Percentiles rank a stretch among this genome's conserved stretches.
Evolutionary conservation across 2,329 filamentous ascomycete genomes (phyloP).

Genomic region (Fusarium globosum): DNA sequence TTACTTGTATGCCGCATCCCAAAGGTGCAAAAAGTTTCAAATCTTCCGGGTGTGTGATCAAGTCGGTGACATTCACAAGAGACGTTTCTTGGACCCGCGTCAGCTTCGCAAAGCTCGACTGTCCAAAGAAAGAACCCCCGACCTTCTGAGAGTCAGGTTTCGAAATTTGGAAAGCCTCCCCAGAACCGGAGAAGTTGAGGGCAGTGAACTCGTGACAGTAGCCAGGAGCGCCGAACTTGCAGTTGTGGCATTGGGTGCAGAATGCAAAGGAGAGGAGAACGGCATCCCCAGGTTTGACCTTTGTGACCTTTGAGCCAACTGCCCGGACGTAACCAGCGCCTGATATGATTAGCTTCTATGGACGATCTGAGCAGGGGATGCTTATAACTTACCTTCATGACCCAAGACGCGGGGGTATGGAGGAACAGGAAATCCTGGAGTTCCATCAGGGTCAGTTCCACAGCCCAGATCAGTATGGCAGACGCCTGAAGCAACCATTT

Average conservation of each 20-base stretch:
- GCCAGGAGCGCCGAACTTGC: not conserved
- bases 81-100: not conserved
- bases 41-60: not conserved
- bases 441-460: not conserved
- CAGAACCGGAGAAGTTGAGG: not conserved
- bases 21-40: too few species aligned
- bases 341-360: not conserved
- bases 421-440: not conserved
- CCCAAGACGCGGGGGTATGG: not conserved
- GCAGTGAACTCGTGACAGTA: not conserved
- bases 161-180: not conserved
- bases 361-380: fast-evolving
- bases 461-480: not conserved
- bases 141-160: not conserved
- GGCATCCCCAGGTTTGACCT: not conserved
- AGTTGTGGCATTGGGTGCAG: not conserved
- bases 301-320: not conserved
- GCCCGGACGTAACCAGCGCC: not conserved
- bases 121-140: not conserved
- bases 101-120: not conserved
- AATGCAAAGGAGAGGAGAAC: not conserved
- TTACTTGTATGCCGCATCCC: too few species aligned
- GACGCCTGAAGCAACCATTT: not conserved
- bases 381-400: not conserved
- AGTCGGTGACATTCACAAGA: not conserved